Evolutionary conservation across 805 yeast species (phyloP).

Genomic region (Starmerella ratchasimensis): DNA sequence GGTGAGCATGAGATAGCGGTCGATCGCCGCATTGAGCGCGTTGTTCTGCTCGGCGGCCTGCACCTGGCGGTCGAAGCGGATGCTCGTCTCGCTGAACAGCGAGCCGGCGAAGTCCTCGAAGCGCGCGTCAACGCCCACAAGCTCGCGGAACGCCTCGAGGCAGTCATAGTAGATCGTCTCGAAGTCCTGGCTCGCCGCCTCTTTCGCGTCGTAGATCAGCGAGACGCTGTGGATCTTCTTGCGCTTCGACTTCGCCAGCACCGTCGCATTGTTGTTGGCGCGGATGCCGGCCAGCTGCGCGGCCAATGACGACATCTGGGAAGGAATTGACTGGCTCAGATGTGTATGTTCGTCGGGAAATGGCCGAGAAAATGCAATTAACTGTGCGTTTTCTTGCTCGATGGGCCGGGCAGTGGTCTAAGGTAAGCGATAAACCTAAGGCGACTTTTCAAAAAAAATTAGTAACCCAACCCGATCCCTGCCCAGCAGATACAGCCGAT

Average conservation of each 20-base stretch:
- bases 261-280: slow-evolving; percentile 38
- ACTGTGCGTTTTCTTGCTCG: too few species aligned
- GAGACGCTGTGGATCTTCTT: slow-evolving; percentile 82
- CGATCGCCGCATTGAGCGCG: slow-evolving; percentile 61
- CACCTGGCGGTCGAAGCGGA: slow-evolving; percentile 66
- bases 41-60: slow-evolving; percentile 65
- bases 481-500: too few species aligned
- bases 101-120: slow-evolving; percentile 57
- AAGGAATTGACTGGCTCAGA: too few species aligned
- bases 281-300: slow-evolving; percentile 61
- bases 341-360: too few species aligned
- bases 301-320: slow-evolving; percentile 41
- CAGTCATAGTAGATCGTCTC: slow-evolving; percentile 64
- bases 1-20: slow-evolving; percentile 55
- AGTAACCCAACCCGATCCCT: slow-evolving; percentile 3
- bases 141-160: slow-evolving; percentile 59
- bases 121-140: slow-evolving; percentile 58
- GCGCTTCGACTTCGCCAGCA: slow-evolving; percentile 75
- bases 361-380: too few species aligned
- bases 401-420: too few species aligned
- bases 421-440: too few species aligned
- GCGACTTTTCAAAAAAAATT: slow-evolving; percentile 14
- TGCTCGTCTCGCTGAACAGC: slow-evolving; percentile 70
- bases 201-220: slow-evolving; percentile 67
- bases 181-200: slow-evolving; percentile 89